A percentile compares a stretch with the other conserved stretches of the same genome.
These are phyloP conservation scores for Yarrowia phangngaensis DNA, from an alignment of 805 yeast species.

Conservation along the genomic window DNA sequence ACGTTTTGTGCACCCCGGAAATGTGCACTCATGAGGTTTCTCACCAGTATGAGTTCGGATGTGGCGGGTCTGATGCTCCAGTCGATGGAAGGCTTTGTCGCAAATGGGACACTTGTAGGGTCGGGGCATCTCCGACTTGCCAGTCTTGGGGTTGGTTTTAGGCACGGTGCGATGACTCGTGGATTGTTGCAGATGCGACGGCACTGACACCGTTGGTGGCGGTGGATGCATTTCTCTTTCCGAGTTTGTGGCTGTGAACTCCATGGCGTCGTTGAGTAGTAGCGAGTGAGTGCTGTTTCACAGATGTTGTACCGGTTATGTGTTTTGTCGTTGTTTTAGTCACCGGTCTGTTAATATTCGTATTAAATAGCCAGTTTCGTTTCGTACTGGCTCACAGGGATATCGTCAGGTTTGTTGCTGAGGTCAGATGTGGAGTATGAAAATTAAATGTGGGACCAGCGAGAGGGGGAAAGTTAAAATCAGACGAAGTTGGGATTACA, in stretches of 20 bases:
- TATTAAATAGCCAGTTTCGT: no score
- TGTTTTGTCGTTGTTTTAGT: background rate
- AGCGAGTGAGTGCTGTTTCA: no score
- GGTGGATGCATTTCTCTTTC: slow-evolving; percentile 24
- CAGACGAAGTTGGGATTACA: slow-evolving; percentile 23
- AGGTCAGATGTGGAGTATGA: slow-evolving; percentile 14
- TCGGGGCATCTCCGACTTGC: slow-evolving; percentile 38
- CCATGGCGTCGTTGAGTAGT: slow-evolving; percentile 3
- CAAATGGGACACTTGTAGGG: slow-evolving; percentile 86
- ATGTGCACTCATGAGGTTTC: slow-evolving; percentile 80
- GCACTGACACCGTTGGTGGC: slow-evolving; percentile 24
- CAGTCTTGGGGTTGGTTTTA: slow-evolving; percentile 27
- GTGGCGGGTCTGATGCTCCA: slow-evolving; percentile 89
- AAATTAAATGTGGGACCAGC: slow-evolving; percentile 26
- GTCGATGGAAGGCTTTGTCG: slow-evolving; percentile 77
- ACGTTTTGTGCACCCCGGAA: slow-evolving; percentile 77
- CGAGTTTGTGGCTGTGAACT: slow-evolving; percentile 24
- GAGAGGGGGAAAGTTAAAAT: slow-evolving; percentile 26
- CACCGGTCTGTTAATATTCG: no score
- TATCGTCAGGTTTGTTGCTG: slow-evolving; percentile 18
- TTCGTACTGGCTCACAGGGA: no score
- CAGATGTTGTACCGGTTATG: background rate
- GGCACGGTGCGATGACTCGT: slow-evolving; percentile 24
- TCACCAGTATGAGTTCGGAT: slow-evolving; percentile 92
- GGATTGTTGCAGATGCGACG: slow-evolving; percentile 25